A percentile compares a stretch with the other conserved stretches of the same genome.
Evolutionary conservation across 1,284 basidiomycete species (phyloP).

Genomic region (Malassezia obtusa): DNA sequence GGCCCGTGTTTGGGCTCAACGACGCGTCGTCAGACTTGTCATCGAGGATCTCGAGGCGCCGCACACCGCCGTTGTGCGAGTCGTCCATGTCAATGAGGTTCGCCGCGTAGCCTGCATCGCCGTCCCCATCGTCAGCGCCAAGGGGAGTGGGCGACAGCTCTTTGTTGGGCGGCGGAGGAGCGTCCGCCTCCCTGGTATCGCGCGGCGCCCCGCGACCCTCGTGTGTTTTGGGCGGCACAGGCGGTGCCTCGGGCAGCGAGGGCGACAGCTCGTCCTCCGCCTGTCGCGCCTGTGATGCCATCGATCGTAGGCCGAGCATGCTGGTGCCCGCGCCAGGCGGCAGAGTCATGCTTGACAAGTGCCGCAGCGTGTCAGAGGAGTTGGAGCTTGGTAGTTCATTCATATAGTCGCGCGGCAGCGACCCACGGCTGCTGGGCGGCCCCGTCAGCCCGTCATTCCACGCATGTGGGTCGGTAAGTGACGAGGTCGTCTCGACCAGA

Average conservation of each 20-base stretch:
- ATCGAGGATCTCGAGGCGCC: too few species aligned
- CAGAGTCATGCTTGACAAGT: too few species aligned
- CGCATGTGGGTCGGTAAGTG: not conserved
- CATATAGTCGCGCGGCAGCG: constrained; percentile 1
- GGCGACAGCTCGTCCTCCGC: not conserved
- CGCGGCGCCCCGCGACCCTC: not conserved
- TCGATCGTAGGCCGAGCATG: not conserved
- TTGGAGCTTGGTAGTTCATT: not conserved
- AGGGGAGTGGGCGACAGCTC: not conserved
- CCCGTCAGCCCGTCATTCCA: constrained; percentile 4
- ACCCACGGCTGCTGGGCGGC: constrained; percentile 10
- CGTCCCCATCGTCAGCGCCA: not conserved
- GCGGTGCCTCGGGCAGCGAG: not conserved
- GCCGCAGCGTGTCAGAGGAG: not conserved
- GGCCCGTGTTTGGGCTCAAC: too few species aligned
- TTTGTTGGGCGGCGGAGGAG: too few species aligned
- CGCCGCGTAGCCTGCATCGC: not conserved
- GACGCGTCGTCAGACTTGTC: too few species aligned
- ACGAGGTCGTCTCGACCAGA: constrained; percentile 6
- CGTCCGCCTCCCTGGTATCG: too few species aligned
- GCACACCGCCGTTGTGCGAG: not conserved
- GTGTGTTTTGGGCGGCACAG: not conserved
- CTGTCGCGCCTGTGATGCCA: not conserved
- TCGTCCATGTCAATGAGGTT: not conserved
- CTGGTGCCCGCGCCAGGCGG: not conserved